Conservation (phyloP, 2,329 filamentous ascomycete species). For the Aspergillus awamori region DNA sequence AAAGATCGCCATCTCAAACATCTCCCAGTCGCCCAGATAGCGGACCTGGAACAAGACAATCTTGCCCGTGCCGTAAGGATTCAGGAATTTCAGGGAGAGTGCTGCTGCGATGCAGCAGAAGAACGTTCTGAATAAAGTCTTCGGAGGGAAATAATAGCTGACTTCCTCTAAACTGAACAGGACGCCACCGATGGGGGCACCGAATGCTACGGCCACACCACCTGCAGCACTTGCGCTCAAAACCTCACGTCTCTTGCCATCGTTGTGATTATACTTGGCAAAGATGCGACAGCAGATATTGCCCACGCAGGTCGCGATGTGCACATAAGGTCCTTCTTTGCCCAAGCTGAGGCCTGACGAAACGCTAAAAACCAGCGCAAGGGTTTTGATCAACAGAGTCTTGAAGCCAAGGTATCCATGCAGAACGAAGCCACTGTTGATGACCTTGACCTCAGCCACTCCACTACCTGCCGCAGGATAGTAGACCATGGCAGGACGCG, state of each 20-base stretch:
- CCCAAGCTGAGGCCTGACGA: slow-evolving; percentile 90
- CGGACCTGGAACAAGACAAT: slow-evolving; percentile 96
- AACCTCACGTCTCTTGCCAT: slow-evolving; percentile 90
- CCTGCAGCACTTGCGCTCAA: slow-evolving; percentile 90
- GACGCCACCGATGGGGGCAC: slow-evolving; percentile 85
- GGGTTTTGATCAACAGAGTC: slow-evolving; percentile 82
- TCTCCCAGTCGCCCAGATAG: slow-evolving; percentile 88
- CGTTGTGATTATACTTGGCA: slow-evolving; percentile 88
- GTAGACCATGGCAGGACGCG: slow-evolving; percentile 76
- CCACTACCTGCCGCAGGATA: slow-evolving; percentile 95
- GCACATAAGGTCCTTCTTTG: slow-evolving; percentile 96
- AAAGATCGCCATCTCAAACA: slow-evolving; percentile 86
- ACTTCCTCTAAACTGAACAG: slow-evolving; percentile 95
- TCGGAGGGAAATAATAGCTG: slow-evolving; percentile 93
- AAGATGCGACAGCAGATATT: slow-evolving; percentile 97
- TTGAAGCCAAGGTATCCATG: slow-evolving; percentile 91
- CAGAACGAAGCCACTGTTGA: slow-evolving; percentile 94
- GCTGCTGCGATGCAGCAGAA: slow-evolving; percentile 95
- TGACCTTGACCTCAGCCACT: slow-evolving; percentile 95
- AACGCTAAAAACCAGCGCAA: slow-evolving; percentile 82
- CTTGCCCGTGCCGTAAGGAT: slow-evolving; percentile 94
- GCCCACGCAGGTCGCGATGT: slow-evolving; percentile 91
- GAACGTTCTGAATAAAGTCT: slow-evolving; percentile 95
- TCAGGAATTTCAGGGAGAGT: slow-evolving; percentile 87
- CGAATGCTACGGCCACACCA: slow-evolving; percentile 92